Evolutionary conservation across 2,329 filamentous ascomycete genomes (phyloP).

Genomic region (Penicillium paneum): DNA sequence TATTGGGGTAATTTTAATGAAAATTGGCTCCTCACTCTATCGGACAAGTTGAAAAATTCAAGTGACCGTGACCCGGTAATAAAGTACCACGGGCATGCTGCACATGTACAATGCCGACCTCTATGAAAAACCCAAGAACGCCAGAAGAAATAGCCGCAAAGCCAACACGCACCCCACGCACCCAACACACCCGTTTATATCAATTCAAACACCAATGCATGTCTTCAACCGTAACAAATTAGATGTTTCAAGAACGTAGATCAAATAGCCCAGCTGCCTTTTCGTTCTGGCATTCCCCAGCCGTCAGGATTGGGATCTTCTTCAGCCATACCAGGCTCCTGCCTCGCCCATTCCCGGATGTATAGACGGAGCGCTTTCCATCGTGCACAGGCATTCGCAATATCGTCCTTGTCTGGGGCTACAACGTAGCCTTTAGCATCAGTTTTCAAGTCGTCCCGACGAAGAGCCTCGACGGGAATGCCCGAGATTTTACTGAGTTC

Average conservation of each 20-base stretch:
- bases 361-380: constrained; percentile 84
- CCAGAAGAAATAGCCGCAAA: neutral
- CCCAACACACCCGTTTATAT: neutral
- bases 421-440: constrained; percentile 72
- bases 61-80: neutral
- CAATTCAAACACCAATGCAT: neutral
- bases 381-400: constrained; percentile 58
- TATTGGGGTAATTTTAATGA: neutral
- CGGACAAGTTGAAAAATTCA: neutral
- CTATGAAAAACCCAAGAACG: neutral
- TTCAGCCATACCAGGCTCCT: constrained; percentile 70
- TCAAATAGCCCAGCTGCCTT: constrained; percentile 69
- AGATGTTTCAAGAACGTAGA: neutral
- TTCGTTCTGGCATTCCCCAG: constrained; percentile 60
- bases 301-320: constrained; percentile 54
- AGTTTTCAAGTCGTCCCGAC: constrained; percentile 64
- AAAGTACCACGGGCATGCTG: too few species aligned
- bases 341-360: constrained; percentile 83
- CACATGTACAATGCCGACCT: neutral
- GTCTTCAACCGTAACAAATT: neutral
- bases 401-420: constrained; percentile 49
- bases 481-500: constrained; percentile 79
- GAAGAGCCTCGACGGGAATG: constrained; percentile 65
- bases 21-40: neutral
- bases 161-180: neutral